Evolutionary conservation across 192 early-diverging fungal genomes (phyloP).

Genomic region (Chytriomyces sp.): DNA sequence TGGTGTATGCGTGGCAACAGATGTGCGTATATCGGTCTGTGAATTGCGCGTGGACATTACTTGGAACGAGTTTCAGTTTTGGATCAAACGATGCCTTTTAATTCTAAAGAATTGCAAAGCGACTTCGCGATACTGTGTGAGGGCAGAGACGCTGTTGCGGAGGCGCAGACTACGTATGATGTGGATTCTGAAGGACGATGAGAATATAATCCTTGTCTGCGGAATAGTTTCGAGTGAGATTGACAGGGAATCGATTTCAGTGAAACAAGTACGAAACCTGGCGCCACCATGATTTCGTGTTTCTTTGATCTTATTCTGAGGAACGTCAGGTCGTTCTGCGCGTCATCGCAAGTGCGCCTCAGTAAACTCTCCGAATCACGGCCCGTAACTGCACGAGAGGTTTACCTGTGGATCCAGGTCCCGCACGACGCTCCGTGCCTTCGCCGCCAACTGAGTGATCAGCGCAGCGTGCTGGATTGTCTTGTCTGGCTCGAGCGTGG

Average conservation of each 20-base stretch:
- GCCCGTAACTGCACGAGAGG: background rate
- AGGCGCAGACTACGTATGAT: constrained; percentile 27
- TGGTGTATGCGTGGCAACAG: background rate
- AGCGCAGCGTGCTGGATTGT: constrained; percentile 83
- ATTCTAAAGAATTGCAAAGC: background rate
- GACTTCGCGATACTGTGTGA: background rate
- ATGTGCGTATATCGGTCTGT: background rate
- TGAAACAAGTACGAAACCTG: constrained; percentile 55
- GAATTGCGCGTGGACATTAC: background rate
- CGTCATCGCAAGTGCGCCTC: background rate
- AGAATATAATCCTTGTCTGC: constrained; percentile 83
- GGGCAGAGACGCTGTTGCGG: background rate
- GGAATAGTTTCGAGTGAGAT: constrained; percentile 1
- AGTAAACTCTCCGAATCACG: background rate
- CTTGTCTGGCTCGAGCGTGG: constrained; percentile 81
- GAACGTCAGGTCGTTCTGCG: constrained; percentile 91
- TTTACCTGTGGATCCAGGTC: constrained; percentile 84
- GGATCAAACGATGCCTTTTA: too few species aligned
- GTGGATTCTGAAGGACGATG: constrained; percentile 83
- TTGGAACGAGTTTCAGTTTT: background rate
- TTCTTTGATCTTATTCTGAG: constrained; percentile 91
- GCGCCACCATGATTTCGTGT: constrained; percentile 96
- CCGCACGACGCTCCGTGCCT: constrained; percentile 74
- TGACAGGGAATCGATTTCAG: background rate
- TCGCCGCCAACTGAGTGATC: constrained; percentile 80